These are phyloP conservation scores for Miscanthus lutarioriparius DNA, from an alignment of 176 grass and related monocot genomes.

Conservation along the genomic window DNA sequence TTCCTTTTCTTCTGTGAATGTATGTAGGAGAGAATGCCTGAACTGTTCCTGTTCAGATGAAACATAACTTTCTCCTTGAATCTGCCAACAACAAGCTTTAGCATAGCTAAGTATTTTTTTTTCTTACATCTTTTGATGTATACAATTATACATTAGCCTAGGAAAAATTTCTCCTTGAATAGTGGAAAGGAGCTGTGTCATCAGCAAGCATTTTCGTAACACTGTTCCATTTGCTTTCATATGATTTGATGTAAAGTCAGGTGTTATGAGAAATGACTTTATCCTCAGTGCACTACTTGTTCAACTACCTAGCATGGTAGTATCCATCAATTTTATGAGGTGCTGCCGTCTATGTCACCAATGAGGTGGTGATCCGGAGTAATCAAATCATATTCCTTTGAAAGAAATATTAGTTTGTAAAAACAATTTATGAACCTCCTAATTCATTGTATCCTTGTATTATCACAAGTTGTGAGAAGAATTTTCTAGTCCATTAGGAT, in stretches of 20 bases:
- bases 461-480: slow-evolving; percentile 13
- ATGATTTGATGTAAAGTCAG: not conserved
- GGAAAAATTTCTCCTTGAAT: slow-evolving; percentile 15
- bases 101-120: not conserved
- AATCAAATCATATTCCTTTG: slow-evolving; percentile 8
- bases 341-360: not conserved
- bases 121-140: not conserved
- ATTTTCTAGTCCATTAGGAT: slow-evolving; percentile 7
- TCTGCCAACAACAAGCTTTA: not conserved
- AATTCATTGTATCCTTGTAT: slow-evolving; percentile 7
- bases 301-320: slow-evolving; percentile 7
- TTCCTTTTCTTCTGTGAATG: not conserved
- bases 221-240: slow-evolving; percentile 11
- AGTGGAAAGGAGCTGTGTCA: not conserved
- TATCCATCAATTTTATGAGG: not conserved
- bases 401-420: not conserved
- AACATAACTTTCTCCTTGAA: not conserved
- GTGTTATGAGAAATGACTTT: slow-evolving; percentile 6
- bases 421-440: slow-evolving; percentile 22
- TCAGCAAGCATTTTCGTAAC: not conserved
- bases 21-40: not conserved
- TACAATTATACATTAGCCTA: not conserved
- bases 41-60: not conserved
- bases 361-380: not conserved
- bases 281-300: not conserved